Conservation (phyloP, 2,329 filamentous ascomycete genomes). For the Onygenales sp. region DNA sequence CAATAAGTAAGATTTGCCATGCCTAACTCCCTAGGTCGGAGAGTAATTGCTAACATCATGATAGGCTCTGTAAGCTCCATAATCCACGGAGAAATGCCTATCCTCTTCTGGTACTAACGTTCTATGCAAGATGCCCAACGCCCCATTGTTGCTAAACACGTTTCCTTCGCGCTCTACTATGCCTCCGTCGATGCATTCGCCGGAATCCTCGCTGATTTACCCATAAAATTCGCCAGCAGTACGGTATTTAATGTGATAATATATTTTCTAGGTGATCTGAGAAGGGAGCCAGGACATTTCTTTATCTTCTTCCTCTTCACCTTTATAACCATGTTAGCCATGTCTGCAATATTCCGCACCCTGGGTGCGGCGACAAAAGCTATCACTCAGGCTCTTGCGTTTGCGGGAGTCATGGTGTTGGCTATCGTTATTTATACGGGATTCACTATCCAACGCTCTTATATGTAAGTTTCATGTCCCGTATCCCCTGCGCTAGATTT, state of each 20-base stretch:
- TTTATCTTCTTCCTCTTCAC: conserved; percentile 57
- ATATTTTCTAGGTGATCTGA: conserved; percentile 78
- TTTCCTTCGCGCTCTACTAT: conserved; percentile 80
- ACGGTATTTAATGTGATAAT: conserved; percentile 70
- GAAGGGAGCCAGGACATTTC: conserved; percentile 38
- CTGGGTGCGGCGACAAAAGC: conserved; percentile 51
- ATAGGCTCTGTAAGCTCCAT: conserved; percentile 14
- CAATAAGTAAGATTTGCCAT: conserved; percentile 30
- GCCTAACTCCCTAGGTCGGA: neutral
- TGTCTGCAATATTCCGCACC: conserved; percentile 51
- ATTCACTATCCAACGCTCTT: conserved; percentile 46
- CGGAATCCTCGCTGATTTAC: conserved; percentile 78
- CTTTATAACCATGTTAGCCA: conserved; percentile 48
- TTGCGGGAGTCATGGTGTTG: conserved; percentile 44
- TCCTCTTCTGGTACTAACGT: conserved; percentile 31
- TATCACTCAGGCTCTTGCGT: conserved; percentile 53
- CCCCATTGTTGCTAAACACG: conserved; percentile 86
- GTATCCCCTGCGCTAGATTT: neutral
- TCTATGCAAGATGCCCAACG: conserved; percentile 66
- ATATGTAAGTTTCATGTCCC: conserved; percentile 12
- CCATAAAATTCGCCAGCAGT: conserved; percentile 66
- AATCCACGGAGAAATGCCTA: neutral
- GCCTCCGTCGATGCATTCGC: conserved; percentile 78
- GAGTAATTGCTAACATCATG: neutral
- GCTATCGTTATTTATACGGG: conserved; percentile 58